Evolutionary conservation across 257 asterid species (phyloP).

Genomic region (Thymus mandschuricus): DNA sequence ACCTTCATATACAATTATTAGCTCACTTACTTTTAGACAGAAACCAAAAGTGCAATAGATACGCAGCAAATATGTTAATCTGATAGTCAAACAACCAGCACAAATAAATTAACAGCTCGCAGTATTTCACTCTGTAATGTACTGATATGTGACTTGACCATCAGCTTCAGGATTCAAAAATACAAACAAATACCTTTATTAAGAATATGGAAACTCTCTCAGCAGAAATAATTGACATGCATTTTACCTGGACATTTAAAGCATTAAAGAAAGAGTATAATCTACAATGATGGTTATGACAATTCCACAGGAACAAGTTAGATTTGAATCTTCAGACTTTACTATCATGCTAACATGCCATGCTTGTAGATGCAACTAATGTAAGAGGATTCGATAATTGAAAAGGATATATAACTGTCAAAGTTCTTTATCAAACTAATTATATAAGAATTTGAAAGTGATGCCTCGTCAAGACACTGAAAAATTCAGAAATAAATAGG

Average conservation of each 20-base stretch:
- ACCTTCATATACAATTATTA: background rate
- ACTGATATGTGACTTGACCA: conserved; percentile 5
- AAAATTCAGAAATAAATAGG: conserved; percentile 8
- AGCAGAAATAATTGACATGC: conserved; percentile 1
- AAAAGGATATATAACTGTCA: conserved; percentile 12
- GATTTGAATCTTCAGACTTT: background rate
- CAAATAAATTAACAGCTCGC: conserved; percentile 19
- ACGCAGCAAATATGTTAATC: background rate
- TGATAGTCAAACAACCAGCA: conserved; percentile 1
- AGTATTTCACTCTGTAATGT: background rate
- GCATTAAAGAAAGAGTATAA: conserved; percentile 8
- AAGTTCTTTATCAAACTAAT: background rate
- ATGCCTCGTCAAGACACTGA: conserved; percentile 14
- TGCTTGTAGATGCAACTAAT: conserved; percentile 4
- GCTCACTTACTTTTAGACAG: background rate
- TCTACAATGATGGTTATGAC: conserved; percentile 1
- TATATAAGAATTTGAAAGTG: conserved; percentile 1
- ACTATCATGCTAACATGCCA: background rate
- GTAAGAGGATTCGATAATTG: conserved; percentile 8
- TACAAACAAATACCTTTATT: background rate
- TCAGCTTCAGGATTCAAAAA: background rate
- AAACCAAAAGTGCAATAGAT: conserved; percentile 22
- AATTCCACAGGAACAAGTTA: conserved; percentile 13
- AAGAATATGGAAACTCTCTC: too few species aligned
- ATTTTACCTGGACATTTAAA: conserved; percentile 16